A percentile compares a stretch with the other conserved stretches of the same genome.
Evolutionary conservation across 768 basidiomycete species (phyloP).

Genomic region (Cystobasidium tubakii): DNA sequence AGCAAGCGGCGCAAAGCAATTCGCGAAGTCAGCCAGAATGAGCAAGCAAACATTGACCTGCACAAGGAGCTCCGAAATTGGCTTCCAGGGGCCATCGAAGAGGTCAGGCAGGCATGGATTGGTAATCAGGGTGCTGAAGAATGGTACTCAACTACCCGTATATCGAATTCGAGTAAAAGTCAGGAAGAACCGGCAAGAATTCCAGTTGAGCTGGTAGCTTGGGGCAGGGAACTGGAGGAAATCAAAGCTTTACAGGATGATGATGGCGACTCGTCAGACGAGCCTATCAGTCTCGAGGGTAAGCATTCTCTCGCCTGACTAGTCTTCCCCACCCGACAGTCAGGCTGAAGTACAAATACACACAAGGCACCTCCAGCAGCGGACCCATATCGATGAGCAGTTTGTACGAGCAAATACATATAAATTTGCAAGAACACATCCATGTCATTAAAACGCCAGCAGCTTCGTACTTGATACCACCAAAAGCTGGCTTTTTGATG

Average conservation of each 20-base stretch:
- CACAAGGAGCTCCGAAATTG: background rate
- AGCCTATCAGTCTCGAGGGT: too few relatives aligned
- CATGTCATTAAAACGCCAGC: background rate
- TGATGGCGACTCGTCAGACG: background rate
- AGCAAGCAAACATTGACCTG: constrained; percentile 5
- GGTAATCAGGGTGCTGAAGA: background rate
- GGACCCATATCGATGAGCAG: background rate
- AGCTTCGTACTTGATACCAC: constrained; percentile 3
- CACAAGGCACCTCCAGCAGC: background rate
- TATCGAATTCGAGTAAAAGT: background rate
- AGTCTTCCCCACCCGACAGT: too few relatives aligned
- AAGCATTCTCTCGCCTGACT: too few relatives aligned
- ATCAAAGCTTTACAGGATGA: background rate
- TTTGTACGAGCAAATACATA: background rate
- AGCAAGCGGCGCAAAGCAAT: background rate
- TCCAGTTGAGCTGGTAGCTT: background rate
- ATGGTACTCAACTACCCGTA: background rate
- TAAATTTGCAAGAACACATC: background rate
- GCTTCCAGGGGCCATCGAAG: constrained; percentile 1
- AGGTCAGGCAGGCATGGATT: constrained; percentile 9
- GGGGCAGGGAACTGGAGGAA: background rate
- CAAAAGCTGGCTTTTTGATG: constrained; percentile 19
- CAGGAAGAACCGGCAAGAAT: background rate
- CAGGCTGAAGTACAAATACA: too few relatives aligned
- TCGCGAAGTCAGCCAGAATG: background rate